Conservation (phyloP, 345 rosid species). For the Syzygium grande region DNA sequence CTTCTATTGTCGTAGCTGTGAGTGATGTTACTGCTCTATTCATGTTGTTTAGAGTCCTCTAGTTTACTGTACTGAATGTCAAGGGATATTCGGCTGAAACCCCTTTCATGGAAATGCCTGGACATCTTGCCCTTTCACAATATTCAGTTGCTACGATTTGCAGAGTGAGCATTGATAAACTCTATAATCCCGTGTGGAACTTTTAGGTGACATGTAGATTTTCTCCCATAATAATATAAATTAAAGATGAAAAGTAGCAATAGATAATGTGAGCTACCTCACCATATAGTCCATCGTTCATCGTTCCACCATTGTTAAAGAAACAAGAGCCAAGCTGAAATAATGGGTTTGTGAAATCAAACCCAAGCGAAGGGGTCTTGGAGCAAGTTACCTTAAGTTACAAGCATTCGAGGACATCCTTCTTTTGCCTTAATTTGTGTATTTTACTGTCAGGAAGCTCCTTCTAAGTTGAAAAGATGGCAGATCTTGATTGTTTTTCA, state of each 20-base stretch:
- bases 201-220: not conserved
- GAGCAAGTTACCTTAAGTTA: not conserved
- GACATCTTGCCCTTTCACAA: not conserved
- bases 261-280: not conserved
- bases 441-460: not conserved
- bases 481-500: not conserved
- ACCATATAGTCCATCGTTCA: not conserved
- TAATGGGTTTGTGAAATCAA: not conserved
- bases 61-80: not conserved
- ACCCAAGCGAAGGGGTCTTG: not conserved
- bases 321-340: not conserved
- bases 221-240: not conserved
- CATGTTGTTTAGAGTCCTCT: not conserved
- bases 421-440: not conserved
- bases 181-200: not conserved
- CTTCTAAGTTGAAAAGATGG: not conserved
- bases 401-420: not conserved
- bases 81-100: not conserved
- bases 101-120: not conserved
- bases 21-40: not conserved
- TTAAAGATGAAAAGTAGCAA: not conserved
- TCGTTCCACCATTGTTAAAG: not conserved
- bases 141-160: not conserved
- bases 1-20: slow-evolving; percentile 1
- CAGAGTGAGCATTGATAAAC: not conserved